phyloP scores from a whole-genome alignment of 306 rosid genomes.

The Prunus davidiana region DNA sequence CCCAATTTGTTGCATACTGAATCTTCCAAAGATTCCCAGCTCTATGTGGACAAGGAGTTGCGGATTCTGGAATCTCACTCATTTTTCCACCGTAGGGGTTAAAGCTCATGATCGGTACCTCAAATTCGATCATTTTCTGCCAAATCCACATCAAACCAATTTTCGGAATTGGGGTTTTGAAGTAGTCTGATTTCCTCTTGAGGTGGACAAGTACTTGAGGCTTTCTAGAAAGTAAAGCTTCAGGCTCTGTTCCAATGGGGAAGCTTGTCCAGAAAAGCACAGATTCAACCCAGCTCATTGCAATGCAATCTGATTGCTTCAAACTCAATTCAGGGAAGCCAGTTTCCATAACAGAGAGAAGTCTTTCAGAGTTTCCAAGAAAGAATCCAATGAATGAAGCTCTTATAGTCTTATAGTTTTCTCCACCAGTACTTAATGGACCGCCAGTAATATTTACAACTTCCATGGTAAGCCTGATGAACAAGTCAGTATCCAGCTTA shows the following conservation, averaged over 20 bases:
- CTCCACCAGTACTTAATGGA: no score
- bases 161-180: conserved; percentile 30
- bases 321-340: conserved; percentile 23
- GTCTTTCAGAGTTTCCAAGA: not conserved
- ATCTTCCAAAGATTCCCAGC: conserved; percentile 27
- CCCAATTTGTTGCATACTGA: conserved; percentile 1
- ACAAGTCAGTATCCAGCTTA: not conserved
- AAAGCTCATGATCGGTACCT: conserved; percentile 11
- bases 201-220: conserved; percentile 18
- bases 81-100: conserved; percentile 33
- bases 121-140: conserved; percentile 18
- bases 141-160: conserved; percentile 24
- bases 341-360: not conserved
- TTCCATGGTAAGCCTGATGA: not conserved
- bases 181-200: conserved; percentile 31
- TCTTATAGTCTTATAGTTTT: not conserved
- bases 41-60: conserved; percentile 26
- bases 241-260: not conserved
- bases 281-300: conserved; percentile 17
- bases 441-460: not conserved
- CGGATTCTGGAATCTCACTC: conserved; percentile 25
- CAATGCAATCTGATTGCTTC: not conserved
- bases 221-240: conserved; percentile 22
- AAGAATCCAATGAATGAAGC: not conserved
- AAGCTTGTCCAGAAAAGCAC: not conserved